Base-by-base conservation (phyloP, 805 yeast species). In the Yarrowia porcina region DNA sequence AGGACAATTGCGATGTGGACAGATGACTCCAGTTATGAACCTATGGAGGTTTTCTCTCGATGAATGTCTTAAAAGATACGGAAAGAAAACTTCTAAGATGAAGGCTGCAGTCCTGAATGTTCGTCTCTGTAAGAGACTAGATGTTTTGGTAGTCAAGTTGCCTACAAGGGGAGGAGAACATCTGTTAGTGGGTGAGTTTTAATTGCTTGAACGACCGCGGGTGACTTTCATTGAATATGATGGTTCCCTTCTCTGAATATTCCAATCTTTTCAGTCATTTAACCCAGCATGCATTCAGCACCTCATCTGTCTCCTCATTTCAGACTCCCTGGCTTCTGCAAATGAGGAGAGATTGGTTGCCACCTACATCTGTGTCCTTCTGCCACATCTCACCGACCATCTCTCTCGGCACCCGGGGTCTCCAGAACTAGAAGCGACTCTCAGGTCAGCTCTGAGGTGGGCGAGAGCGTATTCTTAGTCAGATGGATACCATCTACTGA, bases 31-130 rank as follows among this genome's bases (percentile, higher is more conserved):
- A 1, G 41, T 17, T 15, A 33, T 49, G 57, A 35, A 49, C 12
- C 15, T 49, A 12, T 49, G 57, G 57, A 13, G 57, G 1, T 49
- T 49, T 35, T 15, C 41, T 2, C 21, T 49, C 2, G 23, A 49
- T n/a, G 57, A 49, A 21, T 49, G 57, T 35, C 12, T 32, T 1
- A 49, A 49, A 39, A 28, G 57, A 20, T 49, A 33, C n/a, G 57
- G 41, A 13, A 21, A 23, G 56, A 49, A 8, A 1, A 7, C 6
- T 8, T 12, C 11, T 5, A 28, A 15, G 13, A 30, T 9, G 17
- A 10, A 4, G 13, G 13, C 28, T 11, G 9, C 23, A 2, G 6
- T 49, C 3, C 28, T 49, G 6, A 32, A 7, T 2, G 3, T 11
- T 2, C 3, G 42, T 3, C 11, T 49, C 10, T 49, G 57, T 17